These are phyloP conservation scores for Wickerhamomyces xylosicus DNA, from an alignment of 805 yeast genomes.

Conservation along the genomic window DNA sequence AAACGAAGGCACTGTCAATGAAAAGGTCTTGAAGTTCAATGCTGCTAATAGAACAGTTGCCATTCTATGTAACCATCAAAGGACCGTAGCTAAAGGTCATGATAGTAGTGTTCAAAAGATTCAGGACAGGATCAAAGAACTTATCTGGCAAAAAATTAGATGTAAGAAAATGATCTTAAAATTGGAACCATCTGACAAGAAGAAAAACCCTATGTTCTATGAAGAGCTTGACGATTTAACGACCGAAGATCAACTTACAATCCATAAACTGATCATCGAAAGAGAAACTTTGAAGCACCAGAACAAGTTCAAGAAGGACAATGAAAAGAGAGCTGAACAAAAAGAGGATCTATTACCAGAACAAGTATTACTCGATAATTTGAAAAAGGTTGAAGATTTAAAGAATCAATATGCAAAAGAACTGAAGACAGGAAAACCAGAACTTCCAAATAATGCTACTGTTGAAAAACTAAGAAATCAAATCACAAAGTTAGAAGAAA, in stretches of 20 bases:
- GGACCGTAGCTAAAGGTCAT: conserved; percentile 81
- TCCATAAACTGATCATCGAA: conserved; percentile 50
- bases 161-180: conserved; percentile 59
- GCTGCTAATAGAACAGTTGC: conserved; percentile 97
- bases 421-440: conserved; percentile 46
- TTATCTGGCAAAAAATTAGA: conserved; percentile 77
- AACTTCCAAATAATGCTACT: conserved; percentile 36
- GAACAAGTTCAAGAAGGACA: conserved; percentile 65
- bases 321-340: conserved; percentile 59
- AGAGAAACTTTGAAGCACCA: conserved; percentile 55
- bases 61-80: conserved; percentile 92
- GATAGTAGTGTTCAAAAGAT: conserved; percentile 74
- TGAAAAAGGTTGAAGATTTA: conserved; percentile 43
- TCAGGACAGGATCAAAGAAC: conserved; percentile 64
- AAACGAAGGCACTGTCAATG: conserved; percentile 82
- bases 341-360: conserved; percentile 41
- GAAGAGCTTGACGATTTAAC: conserved; percentile 57
- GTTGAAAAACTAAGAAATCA: conserved; percentile 62
- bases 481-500: conserved; percentile 58
- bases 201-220: conserved; percentile 48
- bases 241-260: conserved; percentile 49
- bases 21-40: conserved; percentile 77
- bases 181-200: conserved; percentile 42
- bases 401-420: conserved; percentile 46
- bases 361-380: conserved; percentile 46